Evolutionary conservation across 1,139 yeast species (phyloP), one percentile per base, ranked within the genome.

Genomic region (Yamadazyma conglobata): DNA sequence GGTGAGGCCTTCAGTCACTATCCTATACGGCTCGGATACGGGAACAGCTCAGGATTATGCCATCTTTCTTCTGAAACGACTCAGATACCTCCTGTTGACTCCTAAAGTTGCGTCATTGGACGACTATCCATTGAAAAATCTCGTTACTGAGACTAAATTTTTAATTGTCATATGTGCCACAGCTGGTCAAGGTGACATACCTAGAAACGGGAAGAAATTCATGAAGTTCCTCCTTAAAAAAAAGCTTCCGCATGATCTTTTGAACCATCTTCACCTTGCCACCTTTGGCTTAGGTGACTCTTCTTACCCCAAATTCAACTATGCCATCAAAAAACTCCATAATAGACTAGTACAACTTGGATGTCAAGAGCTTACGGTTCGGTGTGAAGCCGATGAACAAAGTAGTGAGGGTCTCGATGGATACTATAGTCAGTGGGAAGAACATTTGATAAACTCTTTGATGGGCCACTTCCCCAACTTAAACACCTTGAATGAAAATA

Each of bases 271-370:
- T 10, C 54, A 64, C 18, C 68, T 88, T 41, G 75, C 91, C 3
- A 71, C 88, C 2, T 80, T 91, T 51, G 99, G 98, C 0, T 60
- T 93, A 2, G 99, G 99, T n/a, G 97, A 91, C 52, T 81, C 96
- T 0, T 82, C 95, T 2, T 91, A 91, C 50, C 83, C 94, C 4
- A 74, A 81, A 44, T 89, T 77, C 59, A 91, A 91, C 56, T 80
- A 80, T 69, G 96, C 96, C 9, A 74, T 84, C 21, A 73, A 81
- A 39, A 89, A 91, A 51, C 54, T 93, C 11, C 95, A 89, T 48
- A 70, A 79, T 8, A 67, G 99, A 37, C 52, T 91, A 23, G 47
- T 65, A 16, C 96, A 89, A 56, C 61, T 93, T 13, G 98, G 98
- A 0, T 95, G 93, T 4, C 43, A 44, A 1, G 94, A 83, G 46